Conservation (phyloP, 768 basidiomycete species). For the Psilocybe cyanescens region DNA sequence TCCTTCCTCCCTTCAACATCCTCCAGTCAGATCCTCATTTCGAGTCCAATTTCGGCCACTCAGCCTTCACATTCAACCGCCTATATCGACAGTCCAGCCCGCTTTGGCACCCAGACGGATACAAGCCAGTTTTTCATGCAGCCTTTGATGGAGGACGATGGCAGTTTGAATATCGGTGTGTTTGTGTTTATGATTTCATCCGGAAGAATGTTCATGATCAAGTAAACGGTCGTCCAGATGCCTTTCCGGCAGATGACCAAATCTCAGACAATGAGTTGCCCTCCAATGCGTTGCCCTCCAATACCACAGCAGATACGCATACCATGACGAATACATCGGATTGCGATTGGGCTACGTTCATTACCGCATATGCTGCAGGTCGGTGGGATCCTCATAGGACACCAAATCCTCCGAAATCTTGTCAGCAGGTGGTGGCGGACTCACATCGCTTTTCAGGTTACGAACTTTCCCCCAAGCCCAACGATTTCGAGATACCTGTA, state of each 20-base stretch:
- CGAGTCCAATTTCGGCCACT: too few species aligned
- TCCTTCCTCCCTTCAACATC: conserved; percentile 43
- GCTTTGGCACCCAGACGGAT: too few species aligned
- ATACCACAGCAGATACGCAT: conserved; percentile 11
- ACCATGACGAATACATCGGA: conserved; percentile 24
- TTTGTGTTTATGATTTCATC: not conserved
- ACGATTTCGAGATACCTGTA: conserved; percentile 14
- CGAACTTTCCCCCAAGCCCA: conserved; percentile 22
- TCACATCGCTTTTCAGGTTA: conserved; percentile 28
- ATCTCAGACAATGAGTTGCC: not conserved
- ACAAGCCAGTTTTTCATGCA: conserved; percentile 3
- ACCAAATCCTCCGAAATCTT: conserved; percentile 57
- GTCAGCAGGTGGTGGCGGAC: conserved; percentile 17
- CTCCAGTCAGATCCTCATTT: not conserved
- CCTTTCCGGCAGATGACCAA: too few species aligned
- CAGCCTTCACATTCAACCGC: not conserved
- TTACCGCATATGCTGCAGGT: conserved; percentile 75
- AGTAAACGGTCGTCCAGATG: too few species aligned
- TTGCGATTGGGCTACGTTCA: conserved; percentile 77
- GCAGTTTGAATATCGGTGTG: not conserved
- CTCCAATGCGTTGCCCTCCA: not conserved
- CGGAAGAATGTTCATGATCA: too few species aligned
- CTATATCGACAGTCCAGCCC: not conserved
- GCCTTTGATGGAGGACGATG: conserved; percentile 16
- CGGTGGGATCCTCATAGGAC: conserved; percentile 80